Evolutionary conservation across 1,139 yeast genomes (phyloP).

Genomic region (Candida sp.): DNA sequence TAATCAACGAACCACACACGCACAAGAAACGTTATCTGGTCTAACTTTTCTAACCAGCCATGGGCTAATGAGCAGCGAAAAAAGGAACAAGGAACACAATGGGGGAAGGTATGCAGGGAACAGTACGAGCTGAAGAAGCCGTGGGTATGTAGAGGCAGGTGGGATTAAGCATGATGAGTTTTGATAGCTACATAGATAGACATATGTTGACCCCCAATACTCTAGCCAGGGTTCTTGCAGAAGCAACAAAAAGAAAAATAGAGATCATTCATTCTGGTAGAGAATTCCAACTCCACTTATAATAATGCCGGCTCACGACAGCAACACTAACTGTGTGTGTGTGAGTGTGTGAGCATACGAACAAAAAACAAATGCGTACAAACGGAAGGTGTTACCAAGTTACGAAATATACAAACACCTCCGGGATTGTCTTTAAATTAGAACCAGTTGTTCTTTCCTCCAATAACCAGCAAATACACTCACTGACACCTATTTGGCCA

Average conservation of each 20-base stretch:
- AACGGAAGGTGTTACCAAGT: too few relatives aligned
- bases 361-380: too few relatives aligned
- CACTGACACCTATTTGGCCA: neutral
- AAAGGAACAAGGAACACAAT: neutral
- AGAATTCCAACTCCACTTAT: too few relatives aligned
- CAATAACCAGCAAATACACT: too few relatives aligned
- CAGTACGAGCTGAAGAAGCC: neutral
- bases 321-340: too few relatives aligned
- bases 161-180: neutral
- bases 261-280: neutral
- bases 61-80: neutral
- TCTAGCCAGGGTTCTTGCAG: too few relatives aligned
- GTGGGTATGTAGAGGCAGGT: neutral
- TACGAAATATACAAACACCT: too few relatives aligned
- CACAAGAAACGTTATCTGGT: neutral
- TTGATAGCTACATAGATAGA: neutral
- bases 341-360: too few relatives aligned
- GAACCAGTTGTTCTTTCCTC: neutral
- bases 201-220: neutral
- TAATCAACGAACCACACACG: conserved; percentile 14
- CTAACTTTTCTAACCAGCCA: neutral
- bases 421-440: neutral
- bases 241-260: neutral
- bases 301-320: too few relatives aligned
- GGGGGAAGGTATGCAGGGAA: neutral